A percentile compares a stretch with the other conserved stretches of the same genome.
These are phyloP conservation scores for Amanita exitialis DNA, from an alignment of 768 basidiomycete species.

Conservation along the genomic window DNA sequence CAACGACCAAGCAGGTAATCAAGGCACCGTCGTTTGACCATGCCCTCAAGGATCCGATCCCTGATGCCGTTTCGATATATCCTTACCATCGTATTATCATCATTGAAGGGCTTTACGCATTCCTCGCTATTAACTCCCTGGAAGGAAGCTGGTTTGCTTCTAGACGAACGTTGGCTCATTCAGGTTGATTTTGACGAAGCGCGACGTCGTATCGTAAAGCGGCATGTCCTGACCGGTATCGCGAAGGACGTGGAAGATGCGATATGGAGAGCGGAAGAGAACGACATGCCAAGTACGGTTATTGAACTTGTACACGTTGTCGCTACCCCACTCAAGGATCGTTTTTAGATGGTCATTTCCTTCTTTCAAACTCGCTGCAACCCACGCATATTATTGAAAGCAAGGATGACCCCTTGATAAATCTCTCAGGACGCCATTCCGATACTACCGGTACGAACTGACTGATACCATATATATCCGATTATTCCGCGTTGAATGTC, in stretches of 20 bases:
- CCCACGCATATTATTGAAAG: conserved; percentile 34
- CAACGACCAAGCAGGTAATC: conserved; percentile 20
- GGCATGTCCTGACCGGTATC: conserved; percentile 76
- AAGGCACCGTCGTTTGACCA: conserved; percentile 84
- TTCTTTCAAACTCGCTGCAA: conserved; percentile 33
- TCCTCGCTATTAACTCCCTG: conserved; percentile 69
- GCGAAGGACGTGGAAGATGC: conserved; percentile 57
- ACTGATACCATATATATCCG: no score
- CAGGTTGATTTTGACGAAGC: conserved; percentile 48
- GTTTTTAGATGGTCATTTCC: conserved; percentile 31
- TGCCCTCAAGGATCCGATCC: conserved; percentile 74
- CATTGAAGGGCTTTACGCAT: conserved; percentile 85
- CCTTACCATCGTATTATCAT: conserved; percentile 69
- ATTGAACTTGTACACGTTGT: conserved; percentile 4
- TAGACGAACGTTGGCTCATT: conserved; percentile 79
- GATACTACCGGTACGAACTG: not conserved
- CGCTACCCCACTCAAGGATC: not conserved
- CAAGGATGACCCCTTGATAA: conserved; percentile 15
- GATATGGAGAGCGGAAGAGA: conserved; percentile 59
- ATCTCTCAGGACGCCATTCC: conserved; percentile 9
- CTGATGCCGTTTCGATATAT: conserved; percentile 44
- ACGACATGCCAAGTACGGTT: conserved; percentile 63
- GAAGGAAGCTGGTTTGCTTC: conserved; percentile 46
- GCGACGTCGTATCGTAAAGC: conserved; percentile 45
- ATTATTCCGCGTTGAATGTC: not conserved